phyloP scores from a whole-genome alignment of 805 yeast genomes.

The Lipomyces sp. region DNA sequence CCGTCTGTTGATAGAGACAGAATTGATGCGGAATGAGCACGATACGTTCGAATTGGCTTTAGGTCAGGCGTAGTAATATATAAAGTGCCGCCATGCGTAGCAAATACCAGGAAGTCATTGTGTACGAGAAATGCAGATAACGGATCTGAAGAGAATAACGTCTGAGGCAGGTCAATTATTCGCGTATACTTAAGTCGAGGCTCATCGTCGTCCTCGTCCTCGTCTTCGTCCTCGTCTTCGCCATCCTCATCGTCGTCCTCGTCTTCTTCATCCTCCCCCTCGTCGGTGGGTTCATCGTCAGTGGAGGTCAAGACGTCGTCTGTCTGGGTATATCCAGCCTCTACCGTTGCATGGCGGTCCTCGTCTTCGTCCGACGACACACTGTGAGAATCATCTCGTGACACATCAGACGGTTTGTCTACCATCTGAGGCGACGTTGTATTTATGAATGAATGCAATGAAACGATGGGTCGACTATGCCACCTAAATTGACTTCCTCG shows the following conservation, averaged over 20 bases:
- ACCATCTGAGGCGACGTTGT: slow-evolving; percentile 6
- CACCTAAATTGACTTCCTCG: no score
- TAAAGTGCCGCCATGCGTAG: slow-evolving; percentile 83
- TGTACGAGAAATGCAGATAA: slow-evolving; percentile 66
- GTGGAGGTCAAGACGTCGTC: slow-evolving; percentile 1
- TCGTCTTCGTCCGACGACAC: slow-evolving; percentile 24
- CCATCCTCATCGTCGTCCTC: slow-evolving; percentile 30
- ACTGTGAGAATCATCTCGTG: slow-evolving; percentile 21
- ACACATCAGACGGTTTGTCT: slow-evolving; percentile 3
- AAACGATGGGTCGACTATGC: neutral
- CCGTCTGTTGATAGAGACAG: slow-evolving; percentile 73
- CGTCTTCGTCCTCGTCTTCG: slow-evolving; percentile 29
- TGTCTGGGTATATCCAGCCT: slow-evolving; percentile 20
- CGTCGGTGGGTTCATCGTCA: slow-evolving; percentile 5
- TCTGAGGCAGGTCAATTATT: slow-evolving; percentile 60
- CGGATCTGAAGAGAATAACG: slow-evolving; percentile 71
- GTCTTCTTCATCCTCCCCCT: slow-evolving; percentile 13
- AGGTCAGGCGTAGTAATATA: slow-evolving; percentile 64
- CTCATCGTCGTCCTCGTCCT: slow-evolving; percentile 45
- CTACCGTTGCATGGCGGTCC: slow-evolving; percentile 13
- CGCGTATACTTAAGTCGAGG: slow-evolving; percentile 76
- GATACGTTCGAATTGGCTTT: slow-evolving; percentile 62
- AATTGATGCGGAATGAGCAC: slow-evolving; percentile 84
- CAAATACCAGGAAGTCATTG: slow-evolving; percentile 67
- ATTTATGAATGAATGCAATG: neutral